A percentile compares a stretch with the other conserved stretches of the same genome.
Evolutionary conservation across 805 yeast genomes (phyloP).

Genomic region (Lipomyces sp.): DNA sequence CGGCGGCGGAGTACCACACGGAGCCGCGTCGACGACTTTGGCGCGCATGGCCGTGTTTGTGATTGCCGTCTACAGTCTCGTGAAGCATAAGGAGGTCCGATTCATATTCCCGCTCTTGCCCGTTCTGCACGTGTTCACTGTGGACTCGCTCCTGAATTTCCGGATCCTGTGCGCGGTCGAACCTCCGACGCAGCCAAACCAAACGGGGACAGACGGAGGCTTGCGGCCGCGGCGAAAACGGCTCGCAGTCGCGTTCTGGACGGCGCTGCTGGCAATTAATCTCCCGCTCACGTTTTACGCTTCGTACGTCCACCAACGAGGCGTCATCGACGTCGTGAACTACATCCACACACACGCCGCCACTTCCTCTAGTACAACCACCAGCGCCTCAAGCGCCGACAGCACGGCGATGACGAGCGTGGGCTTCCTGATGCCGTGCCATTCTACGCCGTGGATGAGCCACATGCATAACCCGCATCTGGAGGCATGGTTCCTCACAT

Average conservation of each 20-base stretch:
- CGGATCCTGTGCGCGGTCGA: constrained; percentile 2
- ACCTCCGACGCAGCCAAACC: neutral
- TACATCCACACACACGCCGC: constrained; percentile 42
- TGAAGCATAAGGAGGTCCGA: constrained; percentile 86
- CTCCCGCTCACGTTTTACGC: constrained; percentile 48
- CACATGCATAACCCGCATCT: constrained; percentile 61
- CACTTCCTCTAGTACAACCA: too few species aligned
- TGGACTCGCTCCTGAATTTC: constrained; percentile 40
- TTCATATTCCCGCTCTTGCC: constrained; percentile 87
- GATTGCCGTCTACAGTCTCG: constrained; percentile 54
- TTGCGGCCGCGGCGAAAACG: too few species aligned
- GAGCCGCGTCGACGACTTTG: constrained; percentile 27
- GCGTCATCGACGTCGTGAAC: constrained; percentile 68
- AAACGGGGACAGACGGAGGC: too few species aligned
- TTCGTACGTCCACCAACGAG: constrained; percentile 75
- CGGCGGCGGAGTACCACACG: too few species aligned
- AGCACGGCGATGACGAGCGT: constrained; percentile 46
- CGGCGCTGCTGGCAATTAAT: constrained; percentile 40
- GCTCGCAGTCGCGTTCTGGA: constrained; percentile 2
- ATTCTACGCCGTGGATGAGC: constrained; percentile 94
- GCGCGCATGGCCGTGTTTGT: constrained; percentile 43
- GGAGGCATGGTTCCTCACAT: constrained; percentile 72
- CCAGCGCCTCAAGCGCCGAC: too few species aligned
- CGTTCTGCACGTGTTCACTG: constrained; percentile 52
- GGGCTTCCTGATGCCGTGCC: constrained; percentile 93